Evolutionary conservation across 352 stramenopile species (phyloP), one percentile per base, ranked within the genome.

Genomic region (Globisporangium uncinulatum): DNA sequence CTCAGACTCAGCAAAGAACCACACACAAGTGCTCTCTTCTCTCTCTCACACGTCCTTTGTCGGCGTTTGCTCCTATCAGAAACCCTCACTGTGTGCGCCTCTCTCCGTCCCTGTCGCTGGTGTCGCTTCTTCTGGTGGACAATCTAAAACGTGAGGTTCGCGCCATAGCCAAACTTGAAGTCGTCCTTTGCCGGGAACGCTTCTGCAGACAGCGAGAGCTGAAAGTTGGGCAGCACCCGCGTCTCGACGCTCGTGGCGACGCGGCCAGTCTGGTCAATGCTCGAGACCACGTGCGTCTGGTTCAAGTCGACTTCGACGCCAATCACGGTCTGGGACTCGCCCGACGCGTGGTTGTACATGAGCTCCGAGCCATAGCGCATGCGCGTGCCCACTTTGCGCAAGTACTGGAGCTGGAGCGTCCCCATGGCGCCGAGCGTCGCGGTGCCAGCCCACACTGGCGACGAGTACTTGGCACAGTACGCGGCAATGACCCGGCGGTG

Each of bases 151-250:
- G 81, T 88, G 80, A 94, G 83, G 75, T 94, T 82, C 57, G 85
- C 83, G 60, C 86, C 86, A 65, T 96, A 96, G 67, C 86, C 86
- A 78, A 96, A 94, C 70, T 94, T 93, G 70, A 94, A 92, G 59
- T 92, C 86, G 66, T 94, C 83, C 73, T 94, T 94, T 49, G 81
- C 74, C 36, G 86, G 86, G 61, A 83, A 92, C 50, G 79, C 83
- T 62, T 94, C 86, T 53, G 84, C 84, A 39, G 86, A 92, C 43
- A 96, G 73, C 52, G 86, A 79, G 43, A 96, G 70, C 70, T 85
- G 72, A 51, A 96, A 92, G 73, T 92, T 91, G 48, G 84, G 86
- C 66, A 94, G 71, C 70, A 96, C 80, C 53, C 80, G 85, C 47
- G 85, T 73, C 69, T 92, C 79, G 56, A 96, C 75, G 68, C 79